phyloP scores from a whole-genome alignment of 306 rosid species.

The Acacia melanoxylon region DNA sequence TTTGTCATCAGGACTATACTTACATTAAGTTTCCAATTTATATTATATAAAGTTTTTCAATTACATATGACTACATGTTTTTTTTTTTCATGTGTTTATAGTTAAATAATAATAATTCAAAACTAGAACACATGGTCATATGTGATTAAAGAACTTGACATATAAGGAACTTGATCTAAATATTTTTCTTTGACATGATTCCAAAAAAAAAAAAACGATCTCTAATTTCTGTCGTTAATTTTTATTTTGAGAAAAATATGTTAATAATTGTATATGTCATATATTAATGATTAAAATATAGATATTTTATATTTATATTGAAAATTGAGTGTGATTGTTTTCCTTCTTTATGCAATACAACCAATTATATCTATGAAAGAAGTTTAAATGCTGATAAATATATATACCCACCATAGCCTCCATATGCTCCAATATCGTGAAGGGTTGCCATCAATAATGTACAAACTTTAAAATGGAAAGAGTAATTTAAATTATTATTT shows the following conservation, averaged over 20 bases:
- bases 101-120: too few relatives aligned
- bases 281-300: neutral
- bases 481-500: neutral
- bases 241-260: neutral
- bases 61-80: too few relatives aligned
- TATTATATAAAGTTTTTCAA: too few relatives aligned
- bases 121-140: too few relatives aligned
- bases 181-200: neutral
- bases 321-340: neutral
- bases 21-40: too few relatives aligned
- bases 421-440: neutral
- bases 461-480: neutral
- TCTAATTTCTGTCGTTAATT: neutral
- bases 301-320: neutral
- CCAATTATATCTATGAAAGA: neutral
- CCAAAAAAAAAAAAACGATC: neutral
- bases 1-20: neutral
- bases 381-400: neutral
- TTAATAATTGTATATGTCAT: neutral
- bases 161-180: too few relatives aligned
- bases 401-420: neutral
- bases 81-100: too few relatives aligned
- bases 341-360: neutral
- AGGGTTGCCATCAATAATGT: neutral
- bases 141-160: too few relatives aligned